Base-by-base conservation (phyloP, 192 early-diverging fungal species). In the Coemansia sp. region DNA sequence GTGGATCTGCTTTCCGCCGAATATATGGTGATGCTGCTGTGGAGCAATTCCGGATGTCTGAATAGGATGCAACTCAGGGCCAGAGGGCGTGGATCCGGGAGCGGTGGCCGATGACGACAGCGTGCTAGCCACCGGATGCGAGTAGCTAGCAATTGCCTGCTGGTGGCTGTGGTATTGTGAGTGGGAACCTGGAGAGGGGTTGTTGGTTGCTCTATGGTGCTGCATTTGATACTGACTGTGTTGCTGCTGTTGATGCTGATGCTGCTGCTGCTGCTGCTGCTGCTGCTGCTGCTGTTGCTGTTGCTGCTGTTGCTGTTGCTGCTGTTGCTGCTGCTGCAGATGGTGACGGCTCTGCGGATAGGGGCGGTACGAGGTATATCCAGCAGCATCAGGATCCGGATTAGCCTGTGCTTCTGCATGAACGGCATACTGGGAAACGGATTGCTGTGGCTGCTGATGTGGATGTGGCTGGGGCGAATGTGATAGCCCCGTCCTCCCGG, bases 401-500 rank as follows among this genome's bases (percentile, higher is more conserved):
- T 46, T 42, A 56, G 39, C 48, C 53, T 56, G 53, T 42, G 57
- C 59, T 12, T 63, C 63, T 48, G 58, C 29, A 35, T 43, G 48
- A 48, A 43, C 33, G 37, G 58, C 53, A 43, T 57, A 62, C 40
- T 58, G 61, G 30, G 45, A 58, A 49, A 49, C 31, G 16, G 55
- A 35, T 26, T 26, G 48, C 21, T 56, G 52, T 26, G 29, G 63
- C 30, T 63, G 61, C 45, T 51, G 61, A 29, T 63, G 46, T 31
- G 53, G 53, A 33, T 74, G 51, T 39, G 59, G 63, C 69, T 35
- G 68, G 3, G 68, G 72, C 21, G 72, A 74, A 43, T 71, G 67
- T 46, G 72, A 68, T 12, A 61, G 63, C 5, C 67, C 63, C 23
- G 58, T 30, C n/a, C 63, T 23, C 15, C 60, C 61, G 28, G 53